phyloP scores from a whole-genome alignment of 2,329 filamentous ascomycete genomes.

The Aspergillus proliferans region DNA sequence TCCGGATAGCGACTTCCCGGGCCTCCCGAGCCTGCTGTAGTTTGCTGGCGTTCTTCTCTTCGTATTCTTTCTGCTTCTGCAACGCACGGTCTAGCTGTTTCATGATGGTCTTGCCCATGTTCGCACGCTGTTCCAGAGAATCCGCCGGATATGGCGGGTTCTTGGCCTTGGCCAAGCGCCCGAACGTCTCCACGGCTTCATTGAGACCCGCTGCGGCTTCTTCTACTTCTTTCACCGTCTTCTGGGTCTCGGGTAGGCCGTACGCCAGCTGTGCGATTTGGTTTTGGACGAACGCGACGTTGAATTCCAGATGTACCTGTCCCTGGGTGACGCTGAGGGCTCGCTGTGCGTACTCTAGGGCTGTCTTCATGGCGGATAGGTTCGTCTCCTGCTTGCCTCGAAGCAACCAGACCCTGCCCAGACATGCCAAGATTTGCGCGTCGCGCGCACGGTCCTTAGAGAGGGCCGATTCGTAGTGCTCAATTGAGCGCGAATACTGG shows the following conservation, averaged over 20 bases:
- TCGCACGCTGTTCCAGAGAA: conserved; percentile 89
- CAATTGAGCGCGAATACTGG: conserved; percentile 86
- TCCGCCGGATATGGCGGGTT: conserved; percentile 80
- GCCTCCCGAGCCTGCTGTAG: conserved; percentile 72
- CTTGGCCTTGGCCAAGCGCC: conserved; percentile 54
- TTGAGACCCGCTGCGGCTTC: conserved; percentile 75
- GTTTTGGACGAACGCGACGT: conserved; percentile 94
- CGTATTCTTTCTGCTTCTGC: conserved; percentile 80
- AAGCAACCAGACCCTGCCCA: conserved; percentile 81
- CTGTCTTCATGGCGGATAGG: conserved; percentile 56
- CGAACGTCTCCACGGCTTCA: conserved; percentile 68
- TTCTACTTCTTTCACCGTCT: conserved; percentile 73
- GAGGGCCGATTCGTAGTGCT: conserved; percentile 83
- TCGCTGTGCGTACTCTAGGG: conserved; percentile 57
- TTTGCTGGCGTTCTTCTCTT: conserved; percentile 86
- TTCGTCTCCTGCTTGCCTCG: conserved; percentile 66
- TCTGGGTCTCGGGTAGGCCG: conserved; percentile 65
- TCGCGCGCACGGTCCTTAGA: conserved; percentile 74
- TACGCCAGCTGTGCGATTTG: conserved; percentile 81
- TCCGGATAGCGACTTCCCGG: conserved; percentile 71
- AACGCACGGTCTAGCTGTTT: conserved; percentile 84
- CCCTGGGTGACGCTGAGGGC: conserved; percentile 73
- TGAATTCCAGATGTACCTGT: conserved; percentile 90
- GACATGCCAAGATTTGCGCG: conserved; percentile 71
- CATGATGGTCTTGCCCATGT: conserved; percentile 93